phyloP scores from a whole-genome alignment of 108 stramenopile genomes.

The Craspedostauros australis region DNA sequence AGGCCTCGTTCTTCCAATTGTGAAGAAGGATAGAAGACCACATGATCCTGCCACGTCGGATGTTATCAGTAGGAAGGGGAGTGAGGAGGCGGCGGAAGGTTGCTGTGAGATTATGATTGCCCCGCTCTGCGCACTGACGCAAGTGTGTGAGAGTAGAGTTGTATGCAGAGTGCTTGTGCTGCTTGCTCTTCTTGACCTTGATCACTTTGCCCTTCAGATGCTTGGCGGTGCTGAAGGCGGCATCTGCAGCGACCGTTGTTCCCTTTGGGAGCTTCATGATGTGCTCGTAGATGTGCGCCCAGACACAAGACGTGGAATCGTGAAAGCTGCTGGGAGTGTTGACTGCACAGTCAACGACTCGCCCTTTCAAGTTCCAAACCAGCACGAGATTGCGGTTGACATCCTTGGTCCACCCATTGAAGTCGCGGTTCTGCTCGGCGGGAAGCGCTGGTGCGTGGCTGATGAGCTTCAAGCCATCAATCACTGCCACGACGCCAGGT shows the following conservation, averaged over 20 bases:
- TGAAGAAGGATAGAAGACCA: no score
- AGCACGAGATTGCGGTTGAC: constrained; percentile 3
- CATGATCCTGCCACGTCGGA: no score
- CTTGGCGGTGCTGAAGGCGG: no score
- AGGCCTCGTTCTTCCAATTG: no score
- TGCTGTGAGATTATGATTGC: neutral
- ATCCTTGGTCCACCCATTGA: constrained; percentile 6
- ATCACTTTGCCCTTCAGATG: no score
- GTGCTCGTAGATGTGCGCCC: neutral
- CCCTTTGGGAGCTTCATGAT: neutral
- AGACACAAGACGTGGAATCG: neutral
- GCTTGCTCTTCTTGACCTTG: no score
- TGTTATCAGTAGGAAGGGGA: no score
- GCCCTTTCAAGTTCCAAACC: neutral
- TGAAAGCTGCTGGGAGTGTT: constrained; percentile 2
- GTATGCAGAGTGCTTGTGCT: no score
- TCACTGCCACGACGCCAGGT: neutral
- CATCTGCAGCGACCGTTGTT: no score
- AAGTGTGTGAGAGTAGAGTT: neutral
- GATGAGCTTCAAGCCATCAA: neutral
- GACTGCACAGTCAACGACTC: neutral
- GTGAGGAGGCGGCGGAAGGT: neutral
- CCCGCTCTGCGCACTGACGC: neutral
- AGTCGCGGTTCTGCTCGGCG: neutral
- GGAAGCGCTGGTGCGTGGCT: neutral